Evolutionary conservation across 768 basidiomycete genomes (phyloP), one percentile per base, ranked within the genome.

Genomic region (Lanmaoa rubissima): DNA sequence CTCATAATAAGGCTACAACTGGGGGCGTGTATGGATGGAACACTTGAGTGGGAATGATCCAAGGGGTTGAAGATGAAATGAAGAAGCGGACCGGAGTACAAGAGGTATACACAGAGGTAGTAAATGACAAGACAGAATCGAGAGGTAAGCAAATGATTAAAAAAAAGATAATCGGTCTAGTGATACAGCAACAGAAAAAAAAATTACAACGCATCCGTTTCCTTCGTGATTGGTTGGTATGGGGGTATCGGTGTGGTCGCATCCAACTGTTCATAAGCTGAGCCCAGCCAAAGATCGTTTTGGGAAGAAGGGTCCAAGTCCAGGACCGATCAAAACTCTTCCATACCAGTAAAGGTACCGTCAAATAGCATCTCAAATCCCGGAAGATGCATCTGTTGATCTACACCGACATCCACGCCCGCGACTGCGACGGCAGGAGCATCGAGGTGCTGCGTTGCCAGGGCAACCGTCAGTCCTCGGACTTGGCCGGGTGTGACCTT

Each of bases 311-410:
- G 19, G 17, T 17, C 5, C 11, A 11, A 5, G 34, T 3, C 16
- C 26, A 19, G n/a, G 19, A 2, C 2, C 17, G 14, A 35, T 61
- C 51, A 64, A 21, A 62, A 66, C 2, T 2, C 65, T 2, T 55
- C 41, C 47, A 67, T 54, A 2, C 58, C 58, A 0, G 44, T 7
- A 31, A 66, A 62, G 3, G 51, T 6, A 8, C 44, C 34, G 8
- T 62, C 56, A 12, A 65, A 62, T 24, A 65, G 17, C 53, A 64
- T 54, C 19, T 67, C 65, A 24, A 67, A 62, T 0, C 31, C 61
- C 1, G 54, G 16, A 8, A 48, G 5, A 10, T 60, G 42, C 39
- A 60, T 54, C 17, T 39, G 51, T 10, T 43, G 54, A 38, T 55
- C 56, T 7, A 41, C 26, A 13, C 49, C 42, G 10, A 57, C 0